Evolutionary conservation across 345 rosid species (phyloP).

Genomic region (Balakata baccata): DNA sequence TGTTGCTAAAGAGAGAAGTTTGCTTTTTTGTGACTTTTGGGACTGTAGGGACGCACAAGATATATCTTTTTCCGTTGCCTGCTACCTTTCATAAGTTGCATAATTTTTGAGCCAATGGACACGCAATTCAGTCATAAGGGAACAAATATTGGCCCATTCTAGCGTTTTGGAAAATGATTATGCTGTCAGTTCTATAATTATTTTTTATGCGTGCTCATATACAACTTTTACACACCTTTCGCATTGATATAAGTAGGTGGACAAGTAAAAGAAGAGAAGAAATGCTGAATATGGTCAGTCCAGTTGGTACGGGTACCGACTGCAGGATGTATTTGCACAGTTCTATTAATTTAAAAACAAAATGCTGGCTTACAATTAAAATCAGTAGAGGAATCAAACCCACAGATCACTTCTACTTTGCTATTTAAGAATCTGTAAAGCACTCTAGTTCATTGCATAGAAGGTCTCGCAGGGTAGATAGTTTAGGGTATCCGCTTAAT

Average conservation of each 20-base stretch:
- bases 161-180: conserved; percentile 18
- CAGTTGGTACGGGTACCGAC: not conserved
- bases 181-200: conserved; percentile 1
- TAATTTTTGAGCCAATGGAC: conserved; percentile 17
- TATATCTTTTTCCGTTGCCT: conserved; percentile 15
- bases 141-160: conserved; percentile 21
- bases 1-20: too few species aligned
- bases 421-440: not conserved
- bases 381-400: not conserved
- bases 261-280: too few species aligned
- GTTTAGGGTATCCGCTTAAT: too few species aligned
- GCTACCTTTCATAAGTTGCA: conserved; percentile 21
- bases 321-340: too few species aligned
- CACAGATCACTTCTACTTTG: not conserved
- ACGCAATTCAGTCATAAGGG: conserved; percentile 25
- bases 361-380: not conserved
- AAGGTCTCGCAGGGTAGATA: too few species aligned
- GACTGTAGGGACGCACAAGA: conserved; percentile 18
- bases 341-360: too few species aligned
- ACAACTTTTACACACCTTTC: too few species aligned
- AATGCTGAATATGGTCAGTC: not conserved
- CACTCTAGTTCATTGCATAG: too few species aligned
- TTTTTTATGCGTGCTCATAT: too few species aligned
- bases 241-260: not conserved
- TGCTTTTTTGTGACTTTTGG: too few species aligned